These are phyloP conservation scores for Monoraphidium neglectum DNA, from an alignment of 139 green algal species.

Conservation along the genomic window DNA sequence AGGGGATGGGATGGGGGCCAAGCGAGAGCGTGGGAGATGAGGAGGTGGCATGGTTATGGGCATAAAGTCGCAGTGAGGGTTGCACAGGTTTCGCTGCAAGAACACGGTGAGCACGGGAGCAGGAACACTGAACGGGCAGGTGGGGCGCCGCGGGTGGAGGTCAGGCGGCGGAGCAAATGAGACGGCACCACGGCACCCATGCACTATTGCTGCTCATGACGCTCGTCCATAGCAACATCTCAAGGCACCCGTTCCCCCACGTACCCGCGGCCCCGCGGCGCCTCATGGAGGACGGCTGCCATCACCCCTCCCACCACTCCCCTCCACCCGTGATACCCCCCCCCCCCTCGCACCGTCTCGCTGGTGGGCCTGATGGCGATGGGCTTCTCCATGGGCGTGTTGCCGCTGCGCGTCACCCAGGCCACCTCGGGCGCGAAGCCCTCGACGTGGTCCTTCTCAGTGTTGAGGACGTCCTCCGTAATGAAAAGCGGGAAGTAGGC, in stretches of 20 bases:
- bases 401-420: constrained; percentile 90
- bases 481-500: constrained; percentile 99
- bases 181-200: too few species aligned
- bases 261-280: background rate
- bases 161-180: too few species aligned
- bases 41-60: too few species aligned
- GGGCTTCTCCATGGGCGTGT: constrained; percentile 90
- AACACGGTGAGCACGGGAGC: too few species aligned
- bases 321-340: background rate
- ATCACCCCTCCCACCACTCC: background rate
- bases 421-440: constrained; percentile 70
- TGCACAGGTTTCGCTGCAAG: too few species aligned
- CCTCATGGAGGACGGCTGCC: background rate
- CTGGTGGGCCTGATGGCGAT: constrained; percentile 97
- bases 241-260: background rate
- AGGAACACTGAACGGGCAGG: too few species aligned
- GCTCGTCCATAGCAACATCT: too few species aligned
- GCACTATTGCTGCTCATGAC: too few species aligned
- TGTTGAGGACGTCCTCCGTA: constrained; percentile 92
- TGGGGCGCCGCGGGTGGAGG: too few species aligned
- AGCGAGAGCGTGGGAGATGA: too few species aligned
- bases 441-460: constrained; percentile 99
- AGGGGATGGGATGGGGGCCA: too few species aligned
- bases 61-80: too few species aligned
- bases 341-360: constrained; percentile 78